Evolutionary conservation across 2,329 filamentous ascomycete species (phyloP), one percentile per base, ranked within the genome.

Genomic region (Triangularia verruculosa): DNA sequence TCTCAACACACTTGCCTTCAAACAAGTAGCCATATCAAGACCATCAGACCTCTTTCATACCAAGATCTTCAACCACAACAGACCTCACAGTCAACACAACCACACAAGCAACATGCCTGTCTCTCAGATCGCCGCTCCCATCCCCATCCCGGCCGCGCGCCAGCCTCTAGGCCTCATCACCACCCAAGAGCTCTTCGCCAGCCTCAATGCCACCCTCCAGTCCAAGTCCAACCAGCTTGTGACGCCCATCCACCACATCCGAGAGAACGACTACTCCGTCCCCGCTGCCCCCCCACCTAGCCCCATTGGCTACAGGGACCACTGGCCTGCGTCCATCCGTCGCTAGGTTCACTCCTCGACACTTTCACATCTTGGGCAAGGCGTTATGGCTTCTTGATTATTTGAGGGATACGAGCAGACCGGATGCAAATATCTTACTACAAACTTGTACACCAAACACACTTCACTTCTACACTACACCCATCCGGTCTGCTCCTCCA

Each of bases 211-310:
- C 34, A 82, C 80, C 43, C 77, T 86, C 53, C 71, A 77, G 52
- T 78, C 78, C 63, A 78, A 79, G 68, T 73, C 76, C 65, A 74
- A 73, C 69, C 72, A 76, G 61, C 74, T 76, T n/a, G 75, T 78
- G 64, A 79, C 80, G 2, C 82, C 83, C 0, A 76, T 80, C 66
- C 82, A 80, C 68, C 76, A 78, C 67, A 84, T 85, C 69, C 79
- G 78, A 67, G 82, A 86, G 70, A 77, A 83, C 64, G 86, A 88
- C 74, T 89, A 87, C 76, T 79, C 81, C 30, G 85, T 88, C 20
- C 86, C 86, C n/a, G 85, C 86, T 13, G 84, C 86, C 47, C 86
- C 86, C 12, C 86, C 86, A 20, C 85, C 86, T 12, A 87, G 83
- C 69, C 86, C 86, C 7, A 83, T 89, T 72, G 84, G 83, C 75